Percentiles rank a stretch among this genome's conserved stretches.
These are phyloP conservation scores for Alternaria tenuissima DNA, from an alignment of 2,329 filamentous ascomycete genomes.

Conservation along the genomic window DNA sequence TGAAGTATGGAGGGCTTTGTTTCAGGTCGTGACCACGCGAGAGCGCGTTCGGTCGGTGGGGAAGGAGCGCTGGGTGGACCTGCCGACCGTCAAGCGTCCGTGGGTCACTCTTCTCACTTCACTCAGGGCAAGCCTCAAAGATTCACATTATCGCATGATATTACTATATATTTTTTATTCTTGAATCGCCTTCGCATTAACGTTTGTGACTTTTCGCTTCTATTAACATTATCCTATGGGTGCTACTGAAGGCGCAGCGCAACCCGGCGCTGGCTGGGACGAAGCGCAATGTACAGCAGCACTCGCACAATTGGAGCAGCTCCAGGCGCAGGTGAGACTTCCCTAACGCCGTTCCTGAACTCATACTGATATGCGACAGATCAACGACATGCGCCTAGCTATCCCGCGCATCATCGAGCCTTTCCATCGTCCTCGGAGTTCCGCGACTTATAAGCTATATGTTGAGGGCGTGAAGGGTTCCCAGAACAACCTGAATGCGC, in stretches of 20 bases:
- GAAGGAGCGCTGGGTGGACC: constrained; percentile 9
- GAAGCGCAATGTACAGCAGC: constrained; percentile 53
- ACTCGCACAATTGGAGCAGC: constrained; percentile 54
- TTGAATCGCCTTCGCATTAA: background rate
- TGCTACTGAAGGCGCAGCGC: constrained; percentile 19
- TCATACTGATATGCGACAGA: constrained; percentile 36
- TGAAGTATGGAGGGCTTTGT: background rate
- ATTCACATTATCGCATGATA: constrained; percentile 15
- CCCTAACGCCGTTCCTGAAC: background rate
- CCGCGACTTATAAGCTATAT: constrained; percentile 50
- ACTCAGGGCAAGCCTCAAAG: constrained; percentile 9
- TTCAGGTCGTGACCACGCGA: constrained; percentile 22
- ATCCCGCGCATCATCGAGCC: constrained; percentile 55
- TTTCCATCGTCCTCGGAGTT: constrained; percentile 40
- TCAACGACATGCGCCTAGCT: constrained; percentile 54
- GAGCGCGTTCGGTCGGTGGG: constrained; percentile 21
- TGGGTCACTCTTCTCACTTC: constrained; percentile 8
- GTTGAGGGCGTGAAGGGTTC: constrained; percentile 49
- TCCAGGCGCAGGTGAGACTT: constrained; percentile 53
- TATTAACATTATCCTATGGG: constrained; percentile 23
- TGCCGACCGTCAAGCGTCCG: constrained; percentile 20
- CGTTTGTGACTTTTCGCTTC: background rate
- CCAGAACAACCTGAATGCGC: constrained; percentile 48
- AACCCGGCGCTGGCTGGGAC: constrained; percentile 44
- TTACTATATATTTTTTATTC: background rate